phyloP scores from a whole-genome alignment of 805 yeast species.

The Suhomyces sp. region DNA sequence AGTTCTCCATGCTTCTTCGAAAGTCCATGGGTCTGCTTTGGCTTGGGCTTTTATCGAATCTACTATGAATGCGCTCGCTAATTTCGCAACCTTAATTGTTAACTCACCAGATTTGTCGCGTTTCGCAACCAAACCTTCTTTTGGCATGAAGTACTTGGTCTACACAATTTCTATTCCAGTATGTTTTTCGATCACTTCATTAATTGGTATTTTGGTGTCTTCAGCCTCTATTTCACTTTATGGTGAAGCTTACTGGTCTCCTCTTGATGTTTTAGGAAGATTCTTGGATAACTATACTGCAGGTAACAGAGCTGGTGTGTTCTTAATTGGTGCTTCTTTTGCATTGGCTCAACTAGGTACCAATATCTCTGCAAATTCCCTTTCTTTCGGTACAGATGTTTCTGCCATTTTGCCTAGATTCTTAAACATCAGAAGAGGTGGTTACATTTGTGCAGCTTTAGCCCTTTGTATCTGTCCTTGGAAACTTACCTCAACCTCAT shows the following conservation, averaged over 20 bases:
- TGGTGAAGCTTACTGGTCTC: constrained; percentile 77
- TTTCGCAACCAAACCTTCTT: constrained; percentile 55
- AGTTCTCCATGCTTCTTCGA: constrained; percentile 52
- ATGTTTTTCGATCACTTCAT: constrained; percentile 74
- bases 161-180: constrained; percentile 67
- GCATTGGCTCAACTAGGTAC: constrained; percentile 77
- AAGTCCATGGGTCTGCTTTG: constrained; percentile 55
- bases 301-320: constrained; percentile 78
- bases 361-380: constrained; percentile 68
- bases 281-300: constrained; percentile 50
- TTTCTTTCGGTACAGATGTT: constrained; percentile 72
- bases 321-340: constrained; percentile 67
- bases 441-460: constrained; percentile 68
- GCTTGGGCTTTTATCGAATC: constrained; percentile 84
- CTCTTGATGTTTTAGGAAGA: constrained; percentile 67
- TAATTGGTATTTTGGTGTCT: constrained; percentile 81
- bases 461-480: constrained; percentile 79
- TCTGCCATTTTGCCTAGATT: constrained; percentile 62
- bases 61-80: constrained; percentile 76
- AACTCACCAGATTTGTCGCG: constrained; percentile 91
- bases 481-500: constrained; percentile 68
- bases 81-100: constrained; percentile 83
- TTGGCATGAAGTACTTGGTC: constrained; percentile 38
- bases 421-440: constrained; percentile 76
- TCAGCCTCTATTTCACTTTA: constrained; percentile 70